Evolutionary conservation across 2,329 filamentous ascomycete species (phyloP), one percentile per base, ranked within the genome.

Genomic region (Hymenoscyphus linearis): DNA sequence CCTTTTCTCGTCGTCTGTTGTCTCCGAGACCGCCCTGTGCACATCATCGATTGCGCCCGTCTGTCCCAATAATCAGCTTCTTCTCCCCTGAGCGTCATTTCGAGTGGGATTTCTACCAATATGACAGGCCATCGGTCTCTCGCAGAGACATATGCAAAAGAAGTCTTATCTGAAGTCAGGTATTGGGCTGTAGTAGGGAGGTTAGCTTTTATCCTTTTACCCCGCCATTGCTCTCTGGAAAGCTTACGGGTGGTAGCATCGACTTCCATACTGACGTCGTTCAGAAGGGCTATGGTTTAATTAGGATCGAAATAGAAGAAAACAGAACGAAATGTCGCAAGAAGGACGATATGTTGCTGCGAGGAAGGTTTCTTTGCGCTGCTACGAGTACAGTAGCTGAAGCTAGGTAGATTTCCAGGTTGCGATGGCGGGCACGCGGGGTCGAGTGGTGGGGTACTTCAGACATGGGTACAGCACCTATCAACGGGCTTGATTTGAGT

Each of bases 41-140:
- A 96, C 82, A 74, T 98, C 93, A 74, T 99, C 93, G 71, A 99
- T 95, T 60, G 89, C 90, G 73, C 92, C 86, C 16, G 95, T 98
- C 91, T 96, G 60, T 36, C 13, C 36, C 55, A 60, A 31, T 31
- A 31, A 54, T 74, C 60, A 74, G 70, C 55, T 16, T 55, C 3
- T 55, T 22, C 26, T 22, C 31, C 18, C 27, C 34, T 44, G 34
- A 3, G n/a, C 2, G 37, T 25, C 4, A 55, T 16, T 31, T 31
- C 50, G 47, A 13, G 50, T n/a, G 57, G 31, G 5, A 25, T 16
- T 1, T 74, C 70, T 47, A 96, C 91, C 69, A 99, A 78, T 72
- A 99, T 99, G 60, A 96, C 82, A 16, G 95, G 95, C 95, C 93
- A 99, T 74, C 95, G 83, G 67, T 92, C 88, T 71, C 88, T 83